Evolutionary conservation across 257 asterid genomes (phyloP).

Genomic region (Solanum pimpinellifolium): DNA sequence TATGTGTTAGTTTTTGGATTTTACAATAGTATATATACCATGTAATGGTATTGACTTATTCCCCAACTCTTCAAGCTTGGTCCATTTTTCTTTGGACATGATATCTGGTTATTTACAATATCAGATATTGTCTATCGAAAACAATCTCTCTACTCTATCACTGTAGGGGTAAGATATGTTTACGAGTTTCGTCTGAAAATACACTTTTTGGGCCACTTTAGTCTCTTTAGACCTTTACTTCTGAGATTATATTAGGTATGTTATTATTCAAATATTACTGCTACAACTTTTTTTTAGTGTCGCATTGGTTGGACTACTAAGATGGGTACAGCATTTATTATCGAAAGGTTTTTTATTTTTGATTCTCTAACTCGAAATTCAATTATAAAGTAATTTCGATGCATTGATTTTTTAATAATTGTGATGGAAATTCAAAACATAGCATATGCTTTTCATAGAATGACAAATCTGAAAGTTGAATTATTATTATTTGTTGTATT

Average conservation of each 20-base stretch:
- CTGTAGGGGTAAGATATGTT: not conserved
- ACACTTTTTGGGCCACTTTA: not conserved
- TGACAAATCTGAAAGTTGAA: not conserved
- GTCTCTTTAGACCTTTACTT: not conserved
- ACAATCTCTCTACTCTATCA: not conserved
- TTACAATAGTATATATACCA: not conserved
- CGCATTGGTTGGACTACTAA: not conserved
- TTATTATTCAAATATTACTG: not conserved
- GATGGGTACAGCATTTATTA: not conserved
- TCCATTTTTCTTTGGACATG: not conserved
- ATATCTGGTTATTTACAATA: not conserved
- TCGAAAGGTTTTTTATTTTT: not conserved
- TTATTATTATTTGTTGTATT: not conserved
- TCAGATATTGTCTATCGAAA: not conserved
- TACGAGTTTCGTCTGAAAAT: not conserved
- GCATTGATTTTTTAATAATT: not conserved
- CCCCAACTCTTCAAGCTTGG: not conserved
- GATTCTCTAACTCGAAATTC: not conserved
- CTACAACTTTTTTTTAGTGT: not conserved
- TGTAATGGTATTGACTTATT: not conserved
- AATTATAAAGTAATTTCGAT: no score
- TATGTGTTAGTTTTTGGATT: not conserved
- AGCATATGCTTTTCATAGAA: not conserved
- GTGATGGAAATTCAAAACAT: not conserved
- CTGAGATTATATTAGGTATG: not conserved